These are phyloP conservation scores for Saccharomycodes ludwigii DNA, from an alignment of 805 yeast species.

Conservation along the genomic window DNA sequence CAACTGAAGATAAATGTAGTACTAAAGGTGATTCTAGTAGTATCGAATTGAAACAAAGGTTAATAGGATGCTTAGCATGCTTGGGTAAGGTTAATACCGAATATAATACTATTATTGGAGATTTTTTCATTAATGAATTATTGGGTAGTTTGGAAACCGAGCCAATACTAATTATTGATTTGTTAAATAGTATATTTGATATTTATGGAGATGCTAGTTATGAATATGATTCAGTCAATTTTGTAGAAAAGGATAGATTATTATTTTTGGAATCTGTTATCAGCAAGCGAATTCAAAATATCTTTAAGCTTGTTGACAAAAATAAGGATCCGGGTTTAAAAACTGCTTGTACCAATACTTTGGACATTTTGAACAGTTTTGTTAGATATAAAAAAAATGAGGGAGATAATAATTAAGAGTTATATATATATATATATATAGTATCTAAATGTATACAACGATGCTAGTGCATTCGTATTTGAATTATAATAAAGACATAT, in stretches of 20 bases:
- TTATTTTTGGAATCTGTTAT: slow-evolving; percentile 27
- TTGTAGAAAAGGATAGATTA: slow-evolving; percentile 41
- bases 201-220: slow-evolving; percentile 63
- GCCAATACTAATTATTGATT: slow-evolving; percentile 39
- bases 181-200: slow-evolving; percentile 59
- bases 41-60: slow-evolving; percentile 26
- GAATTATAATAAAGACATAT: neutral
- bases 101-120: slow-evolving; percentile 32
- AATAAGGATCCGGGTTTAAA: slow-evolving; percentile 46
- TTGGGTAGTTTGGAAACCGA: slow-evolving; percentile 16
- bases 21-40: slow-evolving; percentile 10
- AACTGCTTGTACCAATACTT: slow-evolving; percentile 52
- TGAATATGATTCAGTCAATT: slow-evolving; percentile 57
- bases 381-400: slow-evolving; percentile 59
- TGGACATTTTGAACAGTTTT: slow-evolving; percentile 58
- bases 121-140: slow-evolving; percentile 27
- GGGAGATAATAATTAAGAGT: slow-evolving; percentile 5
- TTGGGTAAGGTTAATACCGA: slow-evolving; percentile 34
- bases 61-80: slow-evolving; percentile 39
- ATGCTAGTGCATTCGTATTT: neutral
- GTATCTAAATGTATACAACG: neutral
- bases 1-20: slow-evolving; percentile 10
- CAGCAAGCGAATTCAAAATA: slow-evolving; percentile 35
- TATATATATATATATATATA: neutral
- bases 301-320: slow-evolving; percentile 55